Percentiles rank a stretch among this genome's conserved stretches.
Conservation (phyloP, 805 yeast species). For the Barnettozyma wickerhamii region DNA sequence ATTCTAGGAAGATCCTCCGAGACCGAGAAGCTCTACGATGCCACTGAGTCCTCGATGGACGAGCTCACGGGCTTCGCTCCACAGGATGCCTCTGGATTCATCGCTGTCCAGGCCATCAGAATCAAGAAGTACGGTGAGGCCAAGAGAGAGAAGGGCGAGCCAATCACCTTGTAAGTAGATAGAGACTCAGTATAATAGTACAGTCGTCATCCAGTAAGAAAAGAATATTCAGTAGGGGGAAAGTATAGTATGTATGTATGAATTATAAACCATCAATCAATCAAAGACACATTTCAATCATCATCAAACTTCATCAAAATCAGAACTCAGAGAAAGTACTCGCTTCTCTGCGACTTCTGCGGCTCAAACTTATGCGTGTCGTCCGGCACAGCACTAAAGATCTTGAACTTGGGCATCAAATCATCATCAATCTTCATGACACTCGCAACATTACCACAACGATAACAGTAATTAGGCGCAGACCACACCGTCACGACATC, state of each 20-base stretch:
- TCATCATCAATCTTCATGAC: slow-evolving; percentile 94
- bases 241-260: not conserved
- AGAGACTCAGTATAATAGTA: not conserved
- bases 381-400: slow-evolving; percentile 93
- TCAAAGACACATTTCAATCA: slow-evolving; percentile 5
- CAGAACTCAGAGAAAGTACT: slow-evolving; percentile 25
- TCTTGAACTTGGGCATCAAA: slow-evolving; percentile 83
- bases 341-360: slow-evolving; percentile 31
- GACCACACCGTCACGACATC: slow-evolving; percentile 98
- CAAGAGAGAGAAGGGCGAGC: slow-evolving; percentile 73
- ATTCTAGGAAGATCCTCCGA: slow-evolving; percentile 92
- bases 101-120: slow-evolving; percentile 97
- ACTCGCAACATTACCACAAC: slow-evolving; percentile 98
- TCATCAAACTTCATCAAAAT: slow-evolving; percentile 7
- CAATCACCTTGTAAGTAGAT: slow-evolving; percentile 30
- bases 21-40: slow-evolving; percentile 95
- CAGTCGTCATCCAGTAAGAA: too few relatives aligned
- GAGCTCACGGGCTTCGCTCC: slow-evolving; percentile 98
- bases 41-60: slow-evolving; percentile 98
- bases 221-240: too few relatives aligned
- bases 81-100: slow-evolving; percentile 94
- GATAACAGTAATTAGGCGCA: slow-evolving; percentile 94
- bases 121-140: slow-evolving; percentile 97
- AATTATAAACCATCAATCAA: not conserved
- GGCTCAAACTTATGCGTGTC: slow-evolving; percentile 40